Conservation (phyloP, 2,329 filamentous ascomycete species). For the Escovopsis sp. region DNA sequence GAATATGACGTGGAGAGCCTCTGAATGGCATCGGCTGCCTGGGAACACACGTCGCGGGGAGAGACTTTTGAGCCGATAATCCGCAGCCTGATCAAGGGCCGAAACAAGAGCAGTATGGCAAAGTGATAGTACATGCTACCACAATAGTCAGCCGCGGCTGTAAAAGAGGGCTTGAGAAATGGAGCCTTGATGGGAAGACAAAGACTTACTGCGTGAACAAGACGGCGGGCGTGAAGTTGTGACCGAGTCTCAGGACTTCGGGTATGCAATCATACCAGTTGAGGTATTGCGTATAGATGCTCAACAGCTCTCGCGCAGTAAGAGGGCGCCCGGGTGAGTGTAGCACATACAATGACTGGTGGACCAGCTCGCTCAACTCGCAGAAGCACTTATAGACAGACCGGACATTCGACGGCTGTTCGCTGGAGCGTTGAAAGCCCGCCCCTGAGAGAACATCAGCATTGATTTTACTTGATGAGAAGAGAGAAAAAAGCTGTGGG, state of each 20-base stretch:
- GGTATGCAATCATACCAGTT: conserved; percentile 59
- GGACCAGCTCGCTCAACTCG: conserved; percentile 58
- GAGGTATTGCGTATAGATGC: conserved; percentile 52
- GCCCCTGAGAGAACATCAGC: conserved; percentile 23
- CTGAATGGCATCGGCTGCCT: conserved; percentile 45
- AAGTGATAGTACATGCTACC: conserved; percentile 56
- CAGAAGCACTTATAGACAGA: conserved; percentile 56
- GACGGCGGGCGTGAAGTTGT: conserved; percentile 59
- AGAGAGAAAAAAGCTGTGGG: background rate
- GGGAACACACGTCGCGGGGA: conserved; percentile 50
- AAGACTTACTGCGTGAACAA: conserved; percentile 55
- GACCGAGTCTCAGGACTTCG: conserved; percentile 45
- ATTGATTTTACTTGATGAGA: background rate
- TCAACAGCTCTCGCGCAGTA: conserved; percentile 47
- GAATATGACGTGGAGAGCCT: conserved; percentile 41
- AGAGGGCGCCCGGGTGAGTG: conserved; percentile 54
- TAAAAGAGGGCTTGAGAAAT: conserved; percentile 3
- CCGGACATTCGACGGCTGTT: conserved; percentile 52
- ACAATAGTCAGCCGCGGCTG: no score
- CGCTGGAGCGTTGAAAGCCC: conserved; percentile 37
- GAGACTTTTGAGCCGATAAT: conserved; percentile 49
- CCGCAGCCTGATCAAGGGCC: conserved; percentile 51
- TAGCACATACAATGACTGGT: conserved; percentile 56
- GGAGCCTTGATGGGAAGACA: background rate
- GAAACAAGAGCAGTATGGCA: conserved; percentile 57